Evolutionary conservation across 2,329 filamentous ascomycete genomes (phyloP).

Genomic region (Aspergillus novoparasiticus): DNA sequence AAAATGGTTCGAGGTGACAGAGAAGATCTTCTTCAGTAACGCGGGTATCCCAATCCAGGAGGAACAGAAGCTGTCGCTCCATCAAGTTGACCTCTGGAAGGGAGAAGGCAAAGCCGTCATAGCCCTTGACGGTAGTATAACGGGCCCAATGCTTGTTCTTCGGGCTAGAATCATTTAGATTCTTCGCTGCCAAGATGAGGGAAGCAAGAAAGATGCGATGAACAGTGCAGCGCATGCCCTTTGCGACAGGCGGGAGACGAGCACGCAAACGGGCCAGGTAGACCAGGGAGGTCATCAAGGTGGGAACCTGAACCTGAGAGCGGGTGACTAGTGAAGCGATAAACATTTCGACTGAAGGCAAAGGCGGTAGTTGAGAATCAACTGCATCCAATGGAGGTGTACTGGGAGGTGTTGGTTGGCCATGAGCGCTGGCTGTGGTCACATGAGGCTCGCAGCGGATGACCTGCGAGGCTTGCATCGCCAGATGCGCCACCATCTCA

Average conservation of each 20-base stretch:
- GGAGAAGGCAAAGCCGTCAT: constrained; percentile 83
- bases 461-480: constrained; percentile 49
- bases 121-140: constrained; percentile 77
- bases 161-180: constrained; percentile 95
- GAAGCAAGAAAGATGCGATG: constrained; percentile 91
- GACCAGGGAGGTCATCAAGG: constrained; percentile 93
- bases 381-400: constrained; percentile 57
- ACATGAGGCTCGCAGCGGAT: constrained; percentile 57
- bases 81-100: constrained; percentile 97
- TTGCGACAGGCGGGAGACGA: constrained; percentile 88
- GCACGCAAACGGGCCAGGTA: constrained; percentile 85
- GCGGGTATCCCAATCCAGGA: constrained; percentile 91
- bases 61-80: constrained; percentile 96
- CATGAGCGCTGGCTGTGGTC: constrained; percentile 36
- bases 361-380: constrained; percentile 41
- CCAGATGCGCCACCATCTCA: constrained; percentile 52
- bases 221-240: constrained; percentile 93
- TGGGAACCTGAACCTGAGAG: constrained; percentile 96
- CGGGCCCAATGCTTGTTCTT: constrained; percentile 99
- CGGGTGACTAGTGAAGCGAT: constrained; percentile 87
- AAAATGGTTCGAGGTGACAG: constrained; percentile 81
- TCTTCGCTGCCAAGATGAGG: constrained; percentile 77
- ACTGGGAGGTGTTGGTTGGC: constrained; percentile 62
- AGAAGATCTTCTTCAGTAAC: constrained; percentile 86
- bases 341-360: constrained; percentile 86